phyloP scores from a whole-genome alignment of 768 basidiomycete species.

The Kwoniella newhampshirensis region DNA sequence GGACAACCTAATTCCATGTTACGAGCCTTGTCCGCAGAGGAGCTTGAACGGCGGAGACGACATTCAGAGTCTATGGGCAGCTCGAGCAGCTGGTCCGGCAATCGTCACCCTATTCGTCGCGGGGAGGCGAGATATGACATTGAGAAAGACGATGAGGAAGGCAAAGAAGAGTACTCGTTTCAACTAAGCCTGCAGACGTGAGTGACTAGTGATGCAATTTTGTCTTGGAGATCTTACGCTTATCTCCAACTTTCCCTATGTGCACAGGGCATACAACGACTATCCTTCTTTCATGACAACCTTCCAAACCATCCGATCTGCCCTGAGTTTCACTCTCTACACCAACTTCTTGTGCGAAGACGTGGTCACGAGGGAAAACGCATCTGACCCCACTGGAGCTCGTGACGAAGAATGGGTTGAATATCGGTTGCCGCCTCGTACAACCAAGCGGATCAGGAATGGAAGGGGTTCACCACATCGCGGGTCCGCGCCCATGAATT shows the following conservation, averaged over 20 bases:
- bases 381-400: background rate
- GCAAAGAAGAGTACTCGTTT: conserved; percentile 9
- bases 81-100: background rate
- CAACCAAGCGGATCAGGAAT: background rate
- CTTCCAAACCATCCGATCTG: conserved; percentile 11
- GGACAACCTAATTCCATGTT: no score
- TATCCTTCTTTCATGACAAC: conserved; percentile 17
- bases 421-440: conserved; percentile 1
- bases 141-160: background rate
- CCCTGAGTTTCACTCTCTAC: conserved; percentile 8
- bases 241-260: background rate
- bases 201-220: conserved; percentile 1
- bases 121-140: conserved; percentile 14
- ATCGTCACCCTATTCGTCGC: background rate
- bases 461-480: background rate
- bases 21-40: background rate
- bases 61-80: background rate
- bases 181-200: conserved; percentile 10
- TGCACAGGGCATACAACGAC: conserved; percentile 8
- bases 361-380: background rate
- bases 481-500: background rate
- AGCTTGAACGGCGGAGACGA: conserved; percentile 6
- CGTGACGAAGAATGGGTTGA: conserved; percentile 21
- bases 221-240: background rate
- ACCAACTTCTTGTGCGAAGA: conserved; percentile 22